These are phyloP conservation scores for Coniosporium apollinis DNA, from an alignment of 495 filamentous ascomycete species.

Conservation along the genomic window DNA sequence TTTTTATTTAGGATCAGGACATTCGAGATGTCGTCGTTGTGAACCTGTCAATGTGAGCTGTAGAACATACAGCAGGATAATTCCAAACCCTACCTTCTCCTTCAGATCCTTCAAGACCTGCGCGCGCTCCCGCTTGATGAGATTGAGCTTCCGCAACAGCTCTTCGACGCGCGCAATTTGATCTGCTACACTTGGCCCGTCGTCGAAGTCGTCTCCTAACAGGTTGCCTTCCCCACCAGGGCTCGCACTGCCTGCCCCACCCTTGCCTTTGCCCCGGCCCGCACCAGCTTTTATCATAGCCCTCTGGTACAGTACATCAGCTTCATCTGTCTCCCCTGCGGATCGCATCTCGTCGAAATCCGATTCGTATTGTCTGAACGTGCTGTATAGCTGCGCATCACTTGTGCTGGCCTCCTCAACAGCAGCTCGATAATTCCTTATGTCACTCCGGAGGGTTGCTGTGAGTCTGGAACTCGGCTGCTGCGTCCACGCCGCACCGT, in stretches of 20 bases:
- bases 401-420: slow-evolving; percentile 78
- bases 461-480: slow-evolving; percentile 85
- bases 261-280: slow-evolving; percentile 43
- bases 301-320: slow-evolving; percentile 74
- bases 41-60: slow-evolving; percentile 41
- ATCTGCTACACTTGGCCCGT: slow-evolving; percentile 69
- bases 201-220: slow-evolving; percentile 72
- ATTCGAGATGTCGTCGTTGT: slow-evolving; percentile 91
- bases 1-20: slow-evolving; percentile 96
- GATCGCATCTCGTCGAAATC: slow-evolving; percentile 93
- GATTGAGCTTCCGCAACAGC: slow-evolving; percentile 73
- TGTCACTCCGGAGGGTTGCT: slow-evolving; percentile 68
- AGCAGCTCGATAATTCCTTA: slow-evolving; percentile 70
- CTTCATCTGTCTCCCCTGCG: slow-evolving; percentile 75
- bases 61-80: neutral
- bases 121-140: slow-evolving; percentile 75
- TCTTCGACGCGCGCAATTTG: slow-evolving; percentile 85
- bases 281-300: slow-evolving; percentile 55
- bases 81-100: slow-evolving; percentile 53
- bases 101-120: slow-evolving; percentile 94
- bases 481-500: slow-evolving; percentile 90
- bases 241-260: slow-evolving; percentile 41
- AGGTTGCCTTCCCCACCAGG: slow-evolving; percentile 53
- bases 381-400: slow-evolving; percentile 69
- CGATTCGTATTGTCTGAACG: slow-evolving; percentile 63